A percentile compares a stretch with the other conserved stretches of the same genome.
Evolutionary conservation across 2,329 filamentous ascomycete genomes (phyloP).

Genomic region (Truncatella angustata): DNA sequence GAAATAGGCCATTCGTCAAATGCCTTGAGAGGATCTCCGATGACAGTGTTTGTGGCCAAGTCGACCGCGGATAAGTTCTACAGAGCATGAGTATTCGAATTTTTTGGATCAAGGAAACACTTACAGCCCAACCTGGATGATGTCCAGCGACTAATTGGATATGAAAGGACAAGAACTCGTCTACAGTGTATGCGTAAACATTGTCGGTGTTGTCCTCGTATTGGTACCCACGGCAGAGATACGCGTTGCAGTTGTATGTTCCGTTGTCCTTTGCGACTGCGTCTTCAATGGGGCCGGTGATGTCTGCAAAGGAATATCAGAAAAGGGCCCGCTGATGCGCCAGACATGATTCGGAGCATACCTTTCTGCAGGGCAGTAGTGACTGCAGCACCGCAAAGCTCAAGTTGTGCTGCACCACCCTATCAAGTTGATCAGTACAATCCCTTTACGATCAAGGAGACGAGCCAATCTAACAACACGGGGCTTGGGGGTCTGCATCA

Average conservation of each 20-base stretch:
- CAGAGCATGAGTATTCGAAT: constrained; percentile 14
- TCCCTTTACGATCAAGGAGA: not conserved
- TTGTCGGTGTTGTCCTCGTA: constrained; percentile 29
- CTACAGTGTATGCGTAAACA: constrained; percentile 25
- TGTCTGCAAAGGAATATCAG: constrained; percentile 13
- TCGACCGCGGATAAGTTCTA: constrained; percentile 50
- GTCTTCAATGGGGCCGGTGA: constrained; percentile 26
- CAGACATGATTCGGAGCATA: not conserved
- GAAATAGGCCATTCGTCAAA: constrained; percentile 34
- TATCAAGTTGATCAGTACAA: not conserved
- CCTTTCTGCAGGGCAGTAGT: constrained; percentile 6
- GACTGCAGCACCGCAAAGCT: constrained; percentile 1
- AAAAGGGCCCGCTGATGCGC: no score
- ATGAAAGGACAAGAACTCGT: constrained; percentile 34
- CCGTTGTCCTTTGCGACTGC: constrained; percentile 20
- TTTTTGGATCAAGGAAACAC: not conserved
- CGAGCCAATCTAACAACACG: not conserved
- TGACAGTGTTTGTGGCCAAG: constrained; percentile 41
- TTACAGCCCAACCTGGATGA: constrained; percentile 27
- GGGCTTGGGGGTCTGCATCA: not conserved
- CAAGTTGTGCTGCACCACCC: not conserved
- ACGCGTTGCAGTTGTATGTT: constrained; percentile 24
- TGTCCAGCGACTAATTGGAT: constrained; percentile 39
- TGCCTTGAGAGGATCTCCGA: constrained; percentile 45
- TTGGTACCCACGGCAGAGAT: constrained; percentile 29